A percentile compares a stretch with the other conserved stretches of the same genome.
Evolutionary conservation across 768 basidiomycete genomes (phyloP).

Genomic region (Tricholoma matsutake): DNA sequence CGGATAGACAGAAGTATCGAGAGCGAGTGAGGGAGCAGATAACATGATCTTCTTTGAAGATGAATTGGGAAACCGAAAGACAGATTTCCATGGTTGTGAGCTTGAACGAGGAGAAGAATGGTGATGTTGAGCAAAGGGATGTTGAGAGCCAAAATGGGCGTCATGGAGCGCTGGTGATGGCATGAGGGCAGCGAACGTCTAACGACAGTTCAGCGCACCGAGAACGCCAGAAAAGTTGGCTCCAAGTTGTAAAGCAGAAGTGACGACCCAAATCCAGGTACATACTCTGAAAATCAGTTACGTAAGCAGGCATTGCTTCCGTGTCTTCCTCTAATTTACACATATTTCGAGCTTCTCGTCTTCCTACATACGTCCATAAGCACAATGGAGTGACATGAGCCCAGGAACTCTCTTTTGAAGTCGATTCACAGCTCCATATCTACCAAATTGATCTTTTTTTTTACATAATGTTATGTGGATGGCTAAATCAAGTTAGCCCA

Average conservation of each 20-base stretch:
- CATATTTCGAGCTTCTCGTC: neutral
- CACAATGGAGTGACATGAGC: neutral
- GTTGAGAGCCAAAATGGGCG: conserved; percentile 15
- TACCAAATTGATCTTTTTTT: neutral
- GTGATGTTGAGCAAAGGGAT: conserved; percentile 13
- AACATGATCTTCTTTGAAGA: conserved; percentile 58
- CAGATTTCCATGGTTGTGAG: conserved; percentile 61
- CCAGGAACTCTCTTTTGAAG: neutral
- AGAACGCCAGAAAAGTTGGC: neutral
- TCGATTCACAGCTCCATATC: neutral
- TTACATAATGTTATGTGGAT: neutral
- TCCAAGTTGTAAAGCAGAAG: neutral
- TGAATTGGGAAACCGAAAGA: conserved; percentile 65
- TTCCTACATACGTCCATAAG: neutral
- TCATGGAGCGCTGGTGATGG: conserved; percentile 17
- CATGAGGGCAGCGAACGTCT: conserved; percentile 15
- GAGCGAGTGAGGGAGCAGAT: conserved; percentile 41
- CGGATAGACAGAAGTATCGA: conserved; percentile 46
- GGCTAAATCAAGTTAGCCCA: no score
- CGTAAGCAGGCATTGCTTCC: neutral
- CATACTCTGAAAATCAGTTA: conserved; percentile 4
- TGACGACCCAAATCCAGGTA: no score
- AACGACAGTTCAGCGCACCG: conserved; percentile 1
- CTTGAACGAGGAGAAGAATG: conserved; percentile 23
- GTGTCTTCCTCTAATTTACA: neutral